Base-by-base conservation (phyloP, 306 rosid genomes). In the Prunus mira region DNA sequence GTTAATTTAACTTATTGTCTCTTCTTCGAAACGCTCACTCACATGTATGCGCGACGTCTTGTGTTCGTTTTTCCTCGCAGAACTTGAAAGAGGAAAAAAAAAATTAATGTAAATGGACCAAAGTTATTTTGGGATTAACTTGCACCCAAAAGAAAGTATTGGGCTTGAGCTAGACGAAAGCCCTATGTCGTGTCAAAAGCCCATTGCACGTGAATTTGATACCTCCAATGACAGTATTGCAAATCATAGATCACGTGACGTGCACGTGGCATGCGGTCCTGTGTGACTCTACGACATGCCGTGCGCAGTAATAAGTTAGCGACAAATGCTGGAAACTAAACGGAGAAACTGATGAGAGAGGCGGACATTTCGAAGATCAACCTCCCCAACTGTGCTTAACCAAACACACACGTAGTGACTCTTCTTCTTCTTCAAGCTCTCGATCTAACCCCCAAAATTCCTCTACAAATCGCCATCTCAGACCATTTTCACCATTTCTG, bases 341-440 rank as follows among this genome's bases (percentile, higher is more conserved):
- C 93, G 96, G 88, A 88, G 86, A 84, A 89, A 84, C 71, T 75
- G 41, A 79, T 72, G 87, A 75, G 82, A 41, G 63, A 24, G 90
- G 90, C 97, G 98, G 94, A 87, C 60, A 88, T 85, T 71, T 73
- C 96, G 77, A 88, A 81, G 96, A 74, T 46, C 20, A 14, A 8
- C 51, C 43, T 22, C 72, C 65, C 86, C 70, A 80, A 72, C 84
- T 73, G 72, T 71, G 71, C 79, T 20, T 66, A 72, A 56, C 77
- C 76, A 80, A 76, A 58, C 55, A 66, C 72, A 47, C 60, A 61
- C 54, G 2, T 27, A 57, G 22, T 60, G 27, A 2, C 34, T 19
- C 8, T 12, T 4, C 27, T 24, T 54, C 66, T 55, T 34, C 63
- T 68, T 67, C 45, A 52, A 67, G 58, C 17, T 50, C 20, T 80